Conservation (phyloP, 805 yeast genomes). For the Hanseniaspora jakobsenii region DNA sequence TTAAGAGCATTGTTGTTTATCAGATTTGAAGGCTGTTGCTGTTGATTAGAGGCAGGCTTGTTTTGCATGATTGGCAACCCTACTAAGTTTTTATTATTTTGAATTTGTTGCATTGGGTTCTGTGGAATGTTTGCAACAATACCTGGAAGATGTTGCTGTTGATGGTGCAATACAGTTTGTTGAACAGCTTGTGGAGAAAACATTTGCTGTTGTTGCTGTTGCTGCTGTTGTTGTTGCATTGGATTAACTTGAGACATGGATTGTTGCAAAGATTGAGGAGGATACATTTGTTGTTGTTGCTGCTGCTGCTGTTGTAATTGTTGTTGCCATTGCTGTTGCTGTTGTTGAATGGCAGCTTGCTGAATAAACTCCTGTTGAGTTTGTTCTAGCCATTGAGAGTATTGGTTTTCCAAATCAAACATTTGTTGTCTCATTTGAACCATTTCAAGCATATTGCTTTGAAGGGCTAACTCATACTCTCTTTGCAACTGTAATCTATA, state of each 20-base stretch:
- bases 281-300: slow-evolving; percentile 4
- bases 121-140: no score
- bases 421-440: slow-evolving; percentile 15
- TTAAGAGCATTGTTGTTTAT: no score
- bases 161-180: no score
- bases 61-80: no score
- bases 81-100: no score
- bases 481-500: slow-evolving; percentile 21
- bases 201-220: slow-evolving; percentile 10
- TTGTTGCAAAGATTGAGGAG: slow-evolving; percentile 7
- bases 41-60: no score
- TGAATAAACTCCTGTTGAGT: slow-evolving; percentile 18
- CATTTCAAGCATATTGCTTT: slow-evolving; percentile 14
- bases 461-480: slow-evolving; percentile 11
- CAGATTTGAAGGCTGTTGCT: no score
- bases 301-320: slow-evolving; percentile 18
- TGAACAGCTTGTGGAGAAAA: no score
- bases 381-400: slow-evolving; percentile 16
- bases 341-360: slow-evolving; percentile 18
- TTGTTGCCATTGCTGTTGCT: slow-evolving; percentile 16
- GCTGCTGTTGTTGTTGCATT: slow-evolving; percentile 14
- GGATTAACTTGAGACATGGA: slow-evolving; percentile 14
- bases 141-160: no score
- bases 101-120: no score
- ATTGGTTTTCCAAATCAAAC: slow-evolving; percentile 12